Evolutionary conservation across 1,139 yeast species (phyloP).

Genomic region (Lodderomyces elongisporus): DNA sequence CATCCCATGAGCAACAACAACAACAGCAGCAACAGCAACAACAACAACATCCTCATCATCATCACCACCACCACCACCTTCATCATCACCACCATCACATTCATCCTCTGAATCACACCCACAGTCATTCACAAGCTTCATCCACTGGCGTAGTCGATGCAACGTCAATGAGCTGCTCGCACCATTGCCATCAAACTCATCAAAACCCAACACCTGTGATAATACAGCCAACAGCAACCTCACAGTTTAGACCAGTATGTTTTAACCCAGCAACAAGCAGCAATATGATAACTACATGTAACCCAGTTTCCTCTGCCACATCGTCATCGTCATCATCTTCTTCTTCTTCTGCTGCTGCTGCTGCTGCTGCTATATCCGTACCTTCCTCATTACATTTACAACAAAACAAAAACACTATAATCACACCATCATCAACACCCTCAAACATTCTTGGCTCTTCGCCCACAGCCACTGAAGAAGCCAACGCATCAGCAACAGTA

Average conservation of each 20-base stretch:
- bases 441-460: conserved; percentile 1
- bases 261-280: conserved; percentile 17
- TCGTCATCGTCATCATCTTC: conserved; percentile 6
- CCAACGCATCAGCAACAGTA: conserved; percentile 4
- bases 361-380: no score
- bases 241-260: conserved; percentile 34
- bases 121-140: background rate
- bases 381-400: conserved; percentile 5
- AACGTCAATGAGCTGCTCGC: no score
- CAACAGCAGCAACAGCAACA: no score
- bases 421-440: conserved; percentile 4
- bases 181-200: conserved; percentile 3
- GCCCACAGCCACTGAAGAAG: conserved; percentile 6
- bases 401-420: conserved; percentile 3
- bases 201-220: background rate
- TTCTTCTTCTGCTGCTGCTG: no score
- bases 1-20: no score
- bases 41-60: no score
- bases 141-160: no score
- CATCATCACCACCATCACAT: conserved; percentile 2
- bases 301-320: background rate
- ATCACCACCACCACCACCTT: background rate
- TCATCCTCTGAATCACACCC: conserved; percentile 2
- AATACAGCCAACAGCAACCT: conserved; percentile 15
- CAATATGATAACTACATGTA: no score